These are phyloP conservation scores for Aureobasidium sp. DNA, from an alignment of 2,329 filamentous ascomycete species.

Conservation along the genomic window DNA sequence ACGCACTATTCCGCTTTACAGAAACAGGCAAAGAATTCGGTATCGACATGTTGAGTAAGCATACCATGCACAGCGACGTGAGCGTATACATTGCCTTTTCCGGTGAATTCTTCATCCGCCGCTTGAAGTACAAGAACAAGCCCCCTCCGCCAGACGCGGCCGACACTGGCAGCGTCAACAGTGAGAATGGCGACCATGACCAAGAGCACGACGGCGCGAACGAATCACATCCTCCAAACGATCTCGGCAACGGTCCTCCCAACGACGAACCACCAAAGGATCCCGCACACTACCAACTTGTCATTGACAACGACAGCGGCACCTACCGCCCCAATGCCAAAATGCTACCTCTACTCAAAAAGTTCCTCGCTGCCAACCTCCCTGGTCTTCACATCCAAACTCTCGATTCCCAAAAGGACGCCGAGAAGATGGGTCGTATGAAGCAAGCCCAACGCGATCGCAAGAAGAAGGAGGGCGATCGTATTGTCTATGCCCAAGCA, in stretches of 20 bases:
- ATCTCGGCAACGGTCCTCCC: conserved; percentile 39
- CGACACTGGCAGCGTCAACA: conserved; percentile 29
- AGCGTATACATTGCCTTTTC: conserved; percentile 85
- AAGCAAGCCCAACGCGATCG: conserved; percentile 66
- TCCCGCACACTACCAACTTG: conserved; percentile 63
- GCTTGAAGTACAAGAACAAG: conserved; percentile 45
- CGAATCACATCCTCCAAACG: conserved; percentile 39
- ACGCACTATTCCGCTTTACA: conserved; percentile 80
- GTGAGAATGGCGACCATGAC: conserved; percentile 17
- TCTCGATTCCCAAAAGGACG: conserved; percentile 64
- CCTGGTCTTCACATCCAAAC: conserved; percentile 66
- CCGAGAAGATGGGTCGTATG: conserved; percentile 61
- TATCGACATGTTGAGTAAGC: conserved; percentile 86
- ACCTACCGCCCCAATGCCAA: conserved; percentile 83
- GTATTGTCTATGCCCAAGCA: conserved; percentile 45
- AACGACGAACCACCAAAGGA: conserved; percentile 39
- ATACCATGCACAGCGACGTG: conserved; percentile 94
- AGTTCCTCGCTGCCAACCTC: conserved; percentile 64
- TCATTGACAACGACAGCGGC: conserved; percentile 92
- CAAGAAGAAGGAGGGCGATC: conserved; percentile 56
- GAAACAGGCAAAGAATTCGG: conserved; percentile 95
- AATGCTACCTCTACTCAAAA: conserved; percentile 60
- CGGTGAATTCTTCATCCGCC: conserved; percentile 84
- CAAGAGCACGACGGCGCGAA: background rate
- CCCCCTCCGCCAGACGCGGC: conserved; percentile 35